Evolutionary conservation across 2,329 filamentous ascomycete species (phyloP).

Genomic region (Chaetomium olivaceum): DNA sequence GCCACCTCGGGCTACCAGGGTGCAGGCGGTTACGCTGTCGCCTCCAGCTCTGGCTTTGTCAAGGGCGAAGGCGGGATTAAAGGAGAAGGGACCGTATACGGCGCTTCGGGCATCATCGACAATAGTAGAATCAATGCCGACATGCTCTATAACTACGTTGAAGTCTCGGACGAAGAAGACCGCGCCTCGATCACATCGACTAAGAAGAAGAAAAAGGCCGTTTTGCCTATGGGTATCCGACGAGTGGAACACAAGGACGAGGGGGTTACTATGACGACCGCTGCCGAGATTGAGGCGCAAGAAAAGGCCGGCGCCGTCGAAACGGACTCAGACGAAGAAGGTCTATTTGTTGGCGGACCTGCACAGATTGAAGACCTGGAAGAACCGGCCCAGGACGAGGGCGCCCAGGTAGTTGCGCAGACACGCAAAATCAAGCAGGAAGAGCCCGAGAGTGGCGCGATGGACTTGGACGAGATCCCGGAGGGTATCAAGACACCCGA

Average conservation of each 20-base stretch:
- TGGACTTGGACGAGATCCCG: slow-evolving; percentile 31
- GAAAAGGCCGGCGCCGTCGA: slow-evolving; percentile 47
- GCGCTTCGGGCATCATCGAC: slow-evolving; percentile 27
- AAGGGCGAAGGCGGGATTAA: slow-evolving; percentile 26
- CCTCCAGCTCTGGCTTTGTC: slow-evolving; percentile 19
- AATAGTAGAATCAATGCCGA: slow-evolving; percentile 59
- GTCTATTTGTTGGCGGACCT: slow-evolving; percentile 30
- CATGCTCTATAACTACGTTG: slow-evolving; percentile 49
- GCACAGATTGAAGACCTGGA: slow-evolving; percentile 16
- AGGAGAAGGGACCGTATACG: slow-evolving; percentile 19
- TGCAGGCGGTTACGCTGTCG: slow-evolving; percentile 29
- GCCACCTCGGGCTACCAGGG: slow-evolving; percentile 28
- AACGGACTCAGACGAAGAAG: slow-evolving; percentile 32
- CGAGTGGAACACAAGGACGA: slow-evolving; percentile 56
- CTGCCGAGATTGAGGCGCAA: slow-evolving; percentile 58
- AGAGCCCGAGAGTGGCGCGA: slow-evolving; percentile 23
- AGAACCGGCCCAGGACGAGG: slow-evolving; percentile 38
- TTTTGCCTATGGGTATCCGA: slow-evolving; percentile 58
- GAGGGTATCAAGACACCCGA: slow-evolving; percentile 34
- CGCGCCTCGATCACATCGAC: slow-evolving; percentile 37
- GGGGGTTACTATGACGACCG: slow-evolving; percentile 55
- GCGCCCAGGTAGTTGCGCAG: slow-evolving; percentile 47
- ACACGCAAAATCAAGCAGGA: slow-evolving; percentile 32
- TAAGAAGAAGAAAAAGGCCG: slow-evolving; percentile 37
- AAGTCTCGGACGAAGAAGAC: slow-evolving; percentile 45